Percentiles rank a stretch among this genome's conserved stretches.
Evolutionary conservation across 306 rosid genomes (phyloP).

Genomic region (apple (Malus domestica)): DNA sequence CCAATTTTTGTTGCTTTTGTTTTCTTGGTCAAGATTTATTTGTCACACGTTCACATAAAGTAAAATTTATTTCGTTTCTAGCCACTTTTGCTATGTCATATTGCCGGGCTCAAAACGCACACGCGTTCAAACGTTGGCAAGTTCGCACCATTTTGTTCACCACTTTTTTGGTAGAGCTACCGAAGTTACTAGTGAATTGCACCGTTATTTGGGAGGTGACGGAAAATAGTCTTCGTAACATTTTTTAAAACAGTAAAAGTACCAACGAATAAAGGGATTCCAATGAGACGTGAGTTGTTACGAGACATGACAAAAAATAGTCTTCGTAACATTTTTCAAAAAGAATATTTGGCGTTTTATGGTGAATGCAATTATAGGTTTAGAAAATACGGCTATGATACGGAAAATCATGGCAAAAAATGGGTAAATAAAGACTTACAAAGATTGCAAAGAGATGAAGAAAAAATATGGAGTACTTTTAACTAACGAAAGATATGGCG

Average conservation of each 20-base stretch:
- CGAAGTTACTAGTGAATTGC: no score
- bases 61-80: not conserved
- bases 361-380: not conserved
- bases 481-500: no score
- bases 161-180: not conserved
- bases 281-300: no score
- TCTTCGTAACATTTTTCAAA: not conserved
- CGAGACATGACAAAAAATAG: not conserved
- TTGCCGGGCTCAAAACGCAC: not conserved
- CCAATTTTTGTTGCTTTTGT: not conserved
- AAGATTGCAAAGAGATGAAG: no score
- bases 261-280: no score
- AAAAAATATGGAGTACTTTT: no score
- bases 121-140: not conserved
- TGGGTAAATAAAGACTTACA: no score
- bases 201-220: not conserved
- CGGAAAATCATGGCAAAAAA: accelerated
- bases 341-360: not conserved
- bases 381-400: no score
- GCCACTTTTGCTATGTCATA: not conserved
- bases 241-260: no score
- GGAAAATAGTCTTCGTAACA: not conserved
- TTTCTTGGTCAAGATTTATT: not conserved
- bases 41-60: not conserved
- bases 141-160: not conserved